Conservation (phyloP, 148 eudicot genomes). For the Rheum nobile region DNA sequence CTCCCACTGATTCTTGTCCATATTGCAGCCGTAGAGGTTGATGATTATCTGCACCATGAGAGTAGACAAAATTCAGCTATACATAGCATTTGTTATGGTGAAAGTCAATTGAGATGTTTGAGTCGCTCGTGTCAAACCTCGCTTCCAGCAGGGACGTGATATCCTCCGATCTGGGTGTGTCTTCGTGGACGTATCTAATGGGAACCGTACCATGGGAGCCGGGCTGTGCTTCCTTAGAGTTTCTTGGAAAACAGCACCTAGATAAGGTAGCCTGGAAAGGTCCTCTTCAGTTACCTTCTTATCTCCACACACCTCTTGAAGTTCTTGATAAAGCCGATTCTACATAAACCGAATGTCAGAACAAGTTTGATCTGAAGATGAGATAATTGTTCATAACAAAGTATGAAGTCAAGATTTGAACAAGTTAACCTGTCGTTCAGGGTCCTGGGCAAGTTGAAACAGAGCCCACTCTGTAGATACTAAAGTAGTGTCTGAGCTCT, state of each 20-base stretch:
- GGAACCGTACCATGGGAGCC: constrained; percentile 56
- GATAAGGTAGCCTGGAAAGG: constrained; percentile 52
- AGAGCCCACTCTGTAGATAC: constrained; percentile 84
- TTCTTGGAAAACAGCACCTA: constrained; percentile 73
- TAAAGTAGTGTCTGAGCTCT: constrained; percentile 73
- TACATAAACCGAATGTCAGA: constrained; percentile 8
- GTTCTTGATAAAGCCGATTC: constrained; percentile 48
- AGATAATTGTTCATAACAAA: background rate
- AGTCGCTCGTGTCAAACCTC: constrained; percentile 38
- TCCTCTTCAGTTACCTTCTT: constrained; percentile 56
- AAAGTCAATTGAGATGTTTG: background rate
- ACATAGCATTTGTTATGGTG: background rate
- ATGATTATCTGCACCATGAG: constrained; percentile 40
- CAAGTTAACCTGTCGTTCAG: constrained; percentile 47
- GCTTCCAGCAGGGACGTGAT: constrained; percentile 57
- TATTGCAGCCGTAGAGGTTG: constrained; percentile 76
- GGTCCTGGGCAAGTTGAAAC: constrained; percentile 73
- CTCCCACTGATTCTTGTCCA: constrained; percentile 69
- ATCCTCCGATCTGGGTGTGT: constrained; percentile 74
- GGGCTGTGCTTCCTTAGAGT: constrained; percentile 77
- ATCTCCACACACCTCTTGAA: constrained; percentile 51
- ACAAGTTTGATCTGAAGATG: background rate
- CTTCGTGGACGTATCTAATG: constrained; percentile 58
- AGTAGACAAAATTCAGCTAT: background rate
- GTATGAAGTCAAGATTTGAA: background rate